Evolutionary conservation across 371 early-diverging fungal species (phyloP), one percentile per base, ranked within the genome.

Genomic region (Coemansia linderi): DNA sequence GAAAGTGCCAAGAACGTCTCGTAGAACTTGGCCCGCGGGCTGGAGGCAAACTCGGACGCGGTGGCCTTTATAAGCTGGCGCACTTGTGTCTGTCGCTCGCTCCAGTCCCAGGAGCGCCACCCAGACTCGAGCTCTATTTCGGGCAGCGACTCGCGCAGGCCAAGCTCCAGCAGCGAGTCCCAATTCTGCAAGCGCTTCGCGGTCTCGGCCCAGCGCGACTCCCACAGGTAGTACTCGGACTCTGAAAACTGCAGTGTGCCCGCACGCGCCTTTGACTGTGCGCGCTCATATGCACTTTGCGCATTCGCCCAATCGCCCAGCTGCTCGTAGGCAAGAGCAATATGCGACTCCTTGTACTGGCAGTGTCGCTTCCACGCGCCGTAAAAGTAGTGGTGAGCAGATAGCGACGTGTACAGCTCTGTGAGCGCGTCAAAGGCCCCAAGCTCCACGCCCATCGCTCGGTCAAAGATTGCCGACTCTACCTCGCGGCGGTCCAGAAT

Each of bases 181-280:
- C 99, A 99, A 74, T 96, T 97, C 82, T 99, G 99, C 40, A 99
- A 82, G 59, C 92, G 89, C 72, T 95, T 87, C 0, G 98, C 91
- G 66, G 96, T 94, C 17, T 82, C 79, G 24, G 98, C 88, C 94
- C 99, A 99, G 71, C 95, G 95, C 57, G 96, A 92, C 82, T 99
- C 98, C 99, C 99, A 99, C 7, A 98, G 80, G 59, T 88, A 87
- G 72, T 96, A 99, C 77, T 99, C 99, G 1, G 95, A 87, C 79
- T 99, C 99, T n/a, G 93, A 89, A 73, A 96, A 96, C 3, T 95
- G 92, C 54, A 96, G 76, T 2, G 88, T 87, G 0, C 95, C 94
- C 3, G 90, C 90, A 7, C 95, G 85, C 1, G 96, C 97, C 79
- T 95, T 96, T 64, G 85, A 87, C 68, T 99, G 99, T 1, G 98